Conservation (phyloP, 2,329 filamentous ascomycete genomes). For the Stagonosporopsis rhizophila region DNA sequence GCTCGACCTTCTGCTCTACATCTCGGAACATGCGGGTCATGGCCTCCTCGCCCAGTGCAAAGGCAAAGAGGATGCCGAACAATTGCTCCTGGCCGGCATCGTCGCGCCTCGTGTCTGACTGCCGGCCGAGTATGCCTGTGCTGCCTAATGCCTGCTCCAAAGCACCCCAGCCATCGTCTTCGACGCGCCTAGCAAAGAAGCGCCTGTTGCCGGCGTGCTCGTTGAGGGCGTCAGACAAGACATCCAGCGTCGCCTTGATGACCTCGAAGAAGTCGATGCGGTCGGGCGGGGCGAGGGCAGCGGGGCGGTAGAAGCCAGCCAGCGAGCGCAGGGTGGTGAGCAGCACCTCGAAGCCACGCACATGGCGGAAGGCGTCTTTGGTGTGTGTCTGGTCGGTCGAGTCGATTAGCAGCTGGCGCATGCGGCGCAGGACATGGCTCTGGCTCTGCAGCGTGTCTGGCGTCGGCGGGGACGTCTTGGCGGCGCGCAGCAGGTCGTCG, state of each 20-base stretch:
- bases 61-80: slow-evolving; percentile 82
- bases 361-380: slow-evolving; percentile 84
- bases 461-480: slow-evolving; percentile 39
- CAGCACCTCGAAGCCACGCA: slow-evolving; percentile 78
- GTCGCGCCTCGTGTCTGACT: slow-evolving; percentile 43
- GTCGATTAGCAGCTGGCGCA: slow-evolving; percentile 70
- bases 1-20: slow-evolving; percentile 40
- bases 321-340: slow-evolving; percentile 73
- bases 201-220: slow-evolving; percentile 85
- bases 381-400: slow-evolving; percentile 57
- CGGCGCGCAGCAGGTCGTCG: slow-evolving; percentile 44
- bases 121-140: slow-evolving; percentile 59
- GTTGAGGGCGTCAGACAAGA: slow-evolving; percentile 77
- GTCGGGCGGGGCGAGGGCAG: slow-evolving; percentile 66
- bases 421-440: slow-evolving; percentile 65
- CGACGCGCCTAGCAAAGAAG: slow-evolving; percentile 80
- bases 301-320: slow-evolving; percentile 77
- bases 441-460: slow-evolving; percentile 44
- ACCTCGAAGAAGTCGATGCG: slow-evolving; percentile 72
- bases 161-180: slow-evolving; percentile 78
- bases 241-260: slow-evolving; percentile 73
- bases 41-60: slow-evolving; percentile 79
- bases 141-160: slow-evolving; percentile 76
- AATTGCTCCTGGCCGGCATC: slow-evolving; percentile 68
- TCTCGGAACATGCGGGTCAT: slow-evolving; percentile 70